phyloP scores from a whole-genome alignment of 352 stramenopile species.

The Pythium rhizo-oryzae region DNA sequence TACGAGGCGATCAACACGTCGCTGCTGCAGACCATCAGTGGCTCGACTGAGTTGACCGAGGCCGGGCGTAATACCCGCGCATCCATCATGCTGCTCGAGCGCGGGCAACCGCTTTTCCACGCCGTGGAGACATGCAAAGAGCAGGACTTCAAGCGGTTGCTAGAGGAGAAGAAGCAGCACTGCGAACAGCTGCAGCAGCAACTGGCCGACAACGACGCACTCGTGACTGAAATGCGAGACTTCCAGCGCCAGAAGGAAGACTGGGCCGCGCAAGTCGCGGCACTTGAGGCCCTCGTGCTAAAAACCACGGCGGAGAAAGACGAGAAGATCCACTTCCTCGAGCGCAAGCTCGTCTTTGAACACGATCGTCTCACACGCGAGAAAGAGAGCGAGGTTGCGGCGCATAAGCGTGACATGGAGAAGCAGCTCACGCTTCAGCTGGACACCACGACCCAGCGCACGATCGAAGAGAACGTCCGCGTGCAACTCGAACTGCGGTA shows the following conservation, averaged over 20 bases:
- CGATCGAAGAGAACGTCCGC: slow-evolving; percentile 65
- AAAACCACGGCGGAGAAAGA: slow-evolving; percentile 43
- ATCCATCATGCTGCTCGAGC: slow-evolving; percentile 43
- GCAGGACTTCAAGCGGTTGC: slow-evolving; percentile 54
- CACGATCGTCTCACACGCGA: slow-evolving; percentile 55
- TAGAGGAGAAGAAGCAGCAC: slow-evolving; percentile 44
- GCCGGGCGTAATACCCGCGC: slow-evolving; percentile 32
- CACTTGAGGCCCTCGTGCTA: slow-evolving; percentile 33
- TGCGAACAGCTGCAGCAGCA: slow-evolving; percentile 39
- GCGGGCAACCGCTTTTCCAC: slow-evolving; percentile 53
- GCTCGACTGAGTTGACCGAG: slow-evolving; percentile 15
- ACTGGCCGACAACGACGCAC: slow-evolving; percentile 33
- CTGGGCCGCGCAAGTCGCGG: slow-evolving; percentile 32
- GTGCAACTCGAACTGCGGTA: slow-evolving; percentile 67
- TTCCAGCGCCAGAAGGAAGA: slow-evolving; percentile 45
- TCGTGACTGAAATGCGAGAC: slow-evolving; percentile 40
- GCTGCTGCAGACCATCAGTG: slow-evolving; percentile 53
- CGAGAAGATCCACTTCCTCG: slow-evolving; percentile 46
- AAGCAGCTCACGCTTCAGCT: slow-evolving; percentile 58
- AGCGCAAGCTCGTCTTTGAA: slow-evolving; percentile 62
- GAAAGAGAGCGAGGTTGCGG: slow-evolving; percentile 48
- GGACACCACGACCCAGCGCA: slow-evolving; percentile 61
- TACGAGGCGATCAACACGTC: slow-evolving; percentile 55
- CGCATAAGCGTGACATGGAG: slow-evolving; percentile 48
- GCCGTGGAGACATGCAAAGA: slow-evolving; percentile 59